These are phyloP conservation scores for Phaseolus lunatus DNA, from an alignment of 306 rosid genomes.

Conservation along the genomic window DNA sequence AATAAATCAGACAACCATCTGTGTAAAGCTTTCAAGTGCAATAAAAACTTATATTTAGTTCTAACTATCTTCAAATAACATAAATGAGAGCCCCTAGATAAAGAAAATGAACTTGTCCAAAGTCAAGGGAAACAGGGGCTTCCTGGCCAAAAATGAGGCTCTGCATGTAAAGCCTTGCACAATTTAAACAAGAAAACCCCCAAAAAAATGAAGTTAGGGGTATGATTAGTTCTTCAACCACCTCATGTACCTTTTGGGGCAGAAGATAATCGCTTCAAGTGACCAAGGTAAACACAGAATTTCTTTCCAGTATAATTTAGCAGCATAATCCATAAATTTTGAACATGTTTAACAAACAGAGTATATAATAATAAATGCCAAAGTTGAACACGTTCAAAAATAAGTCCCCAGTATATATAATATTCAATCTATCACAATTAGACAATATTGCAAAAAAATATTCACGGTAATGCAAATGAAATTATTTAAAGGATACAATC, in stretches of 20 bases:
- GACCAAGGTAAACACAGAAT: constrained; percentile 20
- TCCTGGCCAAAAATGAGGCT: constrained; percentile 19
- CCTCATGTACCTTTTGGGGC: constrained; percentile 18
- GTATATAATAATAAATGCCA: constrained; percentile 10
- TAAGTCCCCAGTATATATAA: background rate
- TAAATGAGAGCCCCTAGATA: constrained; percentile 19
- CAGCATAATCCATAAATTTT: constrained; percentile 30
- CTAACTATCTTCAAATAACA: constrained; percentile 39
- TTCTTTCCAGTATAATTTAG: constrained; percentile 25
- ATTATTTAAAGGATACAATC: constrained; percentile 79
- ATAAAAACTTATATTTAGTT: constrained; percentile 12
- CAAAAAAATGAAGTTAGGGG: background rate
- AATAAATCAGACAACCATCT: constrained; percentile 25
- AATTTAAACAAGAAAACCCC: constrained; percentile 4
- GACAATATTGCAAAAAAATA: background rate
- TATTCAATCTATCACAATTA: constrained; percentile 11
- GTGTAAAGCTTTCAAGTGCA: constrained; percentile 14
- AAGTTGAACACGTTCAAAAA: constrained; percentile 25
- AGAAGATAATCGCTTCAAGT: constrained; percentile 33
- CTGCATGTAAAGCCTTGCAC: constrained; percentile 24
- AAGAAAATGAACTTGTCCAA: constrained; percentile 25
- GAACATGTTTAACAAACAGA: constrained; percentile 31
- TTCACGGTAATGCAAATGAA: constrained; percentile 4
- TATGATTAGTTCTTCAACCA: constrained; percentile 4
- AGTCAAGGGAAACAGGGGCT: background rate